Base-by-base conservation (phyloP, 129 eudicot species). In the Centrapalus pauciflorus region DNA sequence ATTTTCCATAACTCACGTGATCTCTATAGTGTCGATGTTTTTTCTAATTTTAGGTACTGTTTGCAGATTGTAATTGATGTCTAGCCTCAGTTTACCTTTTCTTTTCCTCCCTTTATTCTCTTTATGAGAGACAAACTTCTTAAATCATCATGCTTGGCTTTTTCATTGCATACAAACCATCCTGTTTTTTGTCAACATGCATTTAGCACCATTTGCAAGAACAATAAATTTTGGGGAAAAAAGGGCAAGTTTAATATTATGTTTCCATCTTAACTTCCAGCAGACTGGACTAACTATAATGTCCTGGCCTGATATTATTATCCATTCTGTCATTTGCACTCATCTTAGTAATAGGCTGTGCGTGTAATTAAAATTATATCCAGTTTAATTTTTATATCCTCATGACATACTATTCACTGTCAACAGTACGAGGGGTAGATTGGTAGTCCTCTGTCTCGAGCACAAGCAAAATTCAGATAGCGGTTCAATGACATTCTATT, bases 391-490 rank as follows among this genome's bases (percentile, higher is more conserved):
- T 48, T 27, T 73, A 30, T 20, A 73, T 71, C 24, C 56, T 9
- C 75, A 25, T 66, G 37, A 29, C 37, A 43, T 69, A n/a, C n/a
- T 20, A 23, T 48, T 52, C 25, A n/a, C 62, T 69, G 55, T 71
- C 35, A 55, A 77, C 95, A 92, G 96, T 72, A 84, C 96, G 40
- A 82, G 70, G 79, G 99, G 99, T 71, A 89, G 96, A 48, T 56
- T 93, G 70, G 64, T 93, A 67, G 95, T 93, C 61, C 86, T 93
- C 8, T 82, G 87, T 75, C 80, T 93, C 48, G 99, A 93, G 61
- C 96, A 84, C 32, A 67, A 61, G 57, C 99, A 82, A 81, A 86
- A 77, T 38, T 88, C 98, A 46, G 98, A 88, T 45, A 76, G 79
- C 62, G 95, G 91, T 29, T 85, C 95, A 12, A 71, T 82, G 79